A percentile compares a stretch with the other conserved stretches of the same genome.
phyloP scores from a whole-genome alignment of 179 eudicot species.

The Camellia oleifera region DNA sequence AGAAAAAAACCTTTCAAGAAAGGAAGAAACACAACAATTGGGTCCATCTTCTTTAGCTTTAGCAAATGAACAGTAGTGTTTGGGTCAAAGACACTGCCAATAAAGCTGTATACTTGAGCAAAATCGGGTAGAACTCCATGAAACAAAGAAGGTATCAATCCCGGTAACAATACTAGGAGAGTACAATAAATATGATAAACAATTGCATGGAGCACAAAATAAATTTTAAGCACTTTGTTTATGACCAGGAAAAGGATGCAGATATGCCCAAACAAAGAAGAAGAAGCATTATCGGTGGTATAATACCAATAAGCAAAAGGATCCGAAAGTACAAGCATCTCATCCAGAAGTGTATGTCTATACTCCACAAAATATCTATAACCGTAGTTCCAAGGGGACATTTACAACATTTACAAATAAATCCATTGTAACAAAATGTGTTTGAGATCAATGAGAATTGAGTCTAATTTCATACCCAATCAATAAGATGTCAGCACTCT shows the following conservation, averaged over 20 bases:
- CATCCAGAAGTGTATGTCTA: neutral
- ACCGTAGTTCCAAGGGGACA: neutral
- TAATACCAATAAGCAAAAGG: neutral
- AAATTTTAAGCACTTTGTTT: neutral
- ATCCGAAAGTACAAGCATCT: neutral
- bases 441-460: neutral
- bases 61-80: constrained; percentile 62
- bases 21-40: constrained; percentile 57
- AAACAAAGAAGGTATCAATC: constrained; percentile 1
- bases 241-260: neutral
- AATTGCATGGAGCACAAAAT: neutral
- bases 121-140: constrained; percentile 96
- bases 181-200: neutral
- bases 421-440: neutral
- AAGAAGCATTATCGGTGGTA: neutral
- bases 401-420: neutral
- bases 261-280: neutral
- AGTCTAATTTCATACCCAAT: neutral
- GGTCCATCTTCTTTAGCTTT: constrained; percentile 85
- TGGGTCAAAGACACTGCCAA: constrained; percentile 97
- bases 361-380: neutral
- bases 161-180: neutral
- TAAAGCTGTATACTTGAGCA: constrained; percentile 89
- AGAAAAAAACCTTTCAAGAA: too few species aligned
- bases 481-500: constrained; percentile 2